Conservation (phyloP, 2,329 filamentous ascomycete species). For the Trichoderma lentiforme region DNA sequence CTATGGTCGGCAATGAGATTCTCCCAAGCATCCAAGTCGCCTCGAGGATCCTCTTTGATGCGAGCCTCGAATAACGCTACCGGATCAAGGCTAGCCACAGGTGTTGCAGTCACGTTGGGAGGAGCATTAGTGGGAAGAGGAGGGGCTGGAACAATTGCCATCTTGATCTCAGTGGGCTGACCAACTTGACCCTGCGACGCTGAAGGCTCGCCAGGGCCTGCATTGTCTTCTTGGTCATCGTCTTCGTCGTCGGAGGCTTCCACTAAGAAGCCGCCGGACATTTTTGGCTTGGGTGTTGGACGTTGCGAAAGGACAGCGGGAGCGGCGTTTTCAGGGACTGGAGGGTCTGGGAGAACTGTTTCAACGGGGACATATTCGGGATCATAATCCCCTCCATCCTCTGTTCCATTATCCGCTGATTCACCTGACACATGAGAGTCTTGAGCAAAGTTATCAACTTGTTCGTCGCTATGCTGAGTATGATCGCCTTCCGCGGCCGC, state of each 20-base stretch:
- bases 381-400: slow-evolving; percentile 57
- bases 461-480: slow-evolving; percentile 53
- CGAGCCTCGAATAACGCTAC: slow-evolving; percentile 83
- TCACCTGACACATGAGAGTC: slow-evolving; percentile 49
- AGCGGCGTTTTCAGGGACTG: slow-evolving; percentile 34
- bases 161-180: slow-evolving; percentile 25
- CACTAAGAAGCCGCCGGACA: slow-evolving; percentile 57
- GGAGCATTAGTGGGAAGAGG: slow-evolving; percentile 26
- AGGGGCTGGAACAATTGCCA: slow-evolving; percentile 23
- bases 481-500: slow-evolving; percentile 55
- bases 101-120: slow-evolving; percentile 34
- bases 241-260: slow-evolving; percentile 58
- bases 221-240: slow-evolving; percentile 25
- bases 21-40: slow-evolving; percentile 90
- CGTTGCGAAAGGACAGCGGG: slow-evolving; percentile 30
- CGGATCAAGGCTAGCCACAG: slow-evolving; percentile 56
- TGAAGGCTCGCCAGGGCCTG: background rate
- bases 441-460: slow-evolving; percentile 50
- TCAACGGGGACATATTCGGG: slow-evolving; percentile 52
- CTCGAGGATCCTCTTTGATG: slow-evolving; percentile 86
- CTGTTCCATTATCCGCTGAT: slow-evolving; percentile 44
- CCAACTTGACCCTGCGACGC: slow-evolving; percentile 9
- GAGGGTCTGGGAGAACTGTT: slow-evolving; percentile 37
- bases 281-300: slow-evolving; percentile 52
- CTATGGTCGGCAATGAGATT: slow-evolving; percentile 81